Evolutionary conservation across 192 early-diverging fungal species (phyloP).

Genomic region (Phlyctochytrium bullatum): DNA sequence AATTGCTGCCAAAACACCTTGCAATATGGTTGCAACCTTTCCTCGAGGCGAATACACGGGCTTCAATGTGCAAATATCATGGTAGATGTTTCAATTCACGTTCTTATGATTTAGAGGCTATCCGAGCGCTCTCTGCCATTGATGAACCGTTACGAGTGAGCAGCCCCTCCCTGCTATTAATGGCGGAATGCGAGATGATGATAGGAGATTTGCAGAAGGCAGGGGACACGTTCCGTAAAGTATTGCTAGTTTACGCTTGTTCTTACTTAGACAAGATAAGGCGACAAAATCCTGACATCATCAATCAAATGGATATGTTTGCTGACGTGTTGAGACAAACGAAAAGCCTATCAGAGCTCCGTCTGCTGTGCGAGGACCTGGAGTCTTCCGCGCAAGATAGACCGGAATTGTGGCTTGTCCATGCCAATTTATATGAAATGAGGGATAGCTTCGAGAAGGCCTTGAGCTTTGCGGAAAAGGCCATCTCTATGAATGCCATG

Average conservation of each 20-base stretch:
- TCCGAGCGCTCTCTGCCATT: background rate
- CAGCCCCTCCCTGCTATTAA: background rate
- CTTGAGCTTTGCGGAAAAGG: slow-evolving; percentile 9
- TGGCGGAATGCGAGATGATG: slow-evolving; percentile 11
- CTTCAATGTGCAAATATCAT: background rate
- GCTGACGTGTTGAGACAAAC: slow-evolving; percentile 9
- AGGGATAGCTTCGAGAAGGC: slow-evolving; percentile 10
- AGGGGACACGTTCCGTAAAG: background rate
- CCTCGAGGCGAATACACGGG: background rate
- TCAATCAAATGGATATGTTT: slow-evolving; percentile 15
- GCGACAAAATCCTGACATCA: slow-evolving; percentile 7
- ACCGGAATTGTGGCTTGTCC: slow-evolving; percentile 19
- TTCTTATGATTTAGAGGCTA: background rate
- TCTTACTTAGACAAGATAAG: slow-evolving; percentile 3
- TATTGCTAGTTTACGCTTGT: background rate
- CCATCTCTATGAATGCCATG: background rate
- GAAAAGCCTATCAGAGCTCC: slow-evolving; percentile 2
- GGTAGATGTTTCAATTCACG: background rate
- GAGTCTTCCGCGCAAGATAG: background rate
- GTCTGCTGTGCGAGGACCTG: slow-evolving; percentile 6
- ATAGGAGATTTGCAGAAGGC: background rate
- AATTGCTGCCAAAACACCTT: background rate
- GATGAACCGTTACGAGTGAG: background rate
- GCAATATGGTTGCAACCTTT: background rate
- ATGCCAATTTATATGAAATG: slow-evolving; percentile 17